Base-by-base conservation (phyloP, 2,329 filamentous ascomycete species). In the Paecilomyces variotii region DNA sequence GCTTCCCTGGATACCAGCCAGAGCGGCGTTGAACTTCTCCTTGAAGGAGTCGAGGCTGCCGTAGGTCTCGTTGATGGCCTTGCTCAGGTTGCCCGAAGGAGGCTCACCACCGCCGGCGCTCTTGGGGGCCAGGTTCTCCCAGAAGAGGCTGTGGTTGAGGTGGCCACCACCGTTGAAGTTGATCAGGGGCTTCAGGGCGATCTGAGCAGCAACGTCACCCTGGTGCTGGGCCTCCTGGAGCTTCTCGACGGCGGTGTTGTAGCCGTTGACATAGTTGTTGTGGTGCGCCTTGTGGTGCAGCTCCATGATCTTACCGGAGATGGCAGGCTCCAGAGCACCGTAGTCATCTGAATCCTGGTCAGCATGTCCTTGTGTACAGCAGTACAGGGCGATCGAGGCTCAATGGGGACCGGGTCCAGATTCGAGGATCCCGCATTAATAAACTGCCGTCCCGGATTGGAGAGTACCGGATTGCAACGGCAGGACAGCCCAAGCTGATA, bases 241-340 rank as follows among this genome's bases (percentile, higher is more conserved):
- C 72, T 92, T 86, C 76, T 91, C 86, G 65, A 85, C 79, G 59
- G 90, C 87, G 61, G 87, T 82, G 80, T 96, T 96, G 81, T 90
- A 89, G 74, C 87, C 88, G 76, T 87, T 94, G 68, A 96, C 90
- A 75, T 96, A 96, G 70, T 91, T 92, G 78, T 93, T 87, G 81
- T 96, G 92, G 83, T 96, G 91, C 78, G 91, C 93, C 79, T 84
- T 87, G 84, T 96, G 89, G 82, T 96, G 92, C 53, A 96, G 85
- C 80, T 96, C 90, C 92, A 96, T 96, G 80, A 96, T 96, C 79
- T 94, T 86, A 74, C 89, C 88, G 54, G 88, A 92, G 79, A 96
- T 83, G 72, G 82, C 76, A 65, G 84, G 85, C 80, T 99, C 94
- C 69, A 99, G 91, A 56, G 92, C 94, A 73, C 88, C 90, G 77